A percentile compares a stretch with the other conserved stretches of the same genome.
Conservation (phyloP, 768 basidiomycete genomes). For the Leccinum rimulosum region DNA sequence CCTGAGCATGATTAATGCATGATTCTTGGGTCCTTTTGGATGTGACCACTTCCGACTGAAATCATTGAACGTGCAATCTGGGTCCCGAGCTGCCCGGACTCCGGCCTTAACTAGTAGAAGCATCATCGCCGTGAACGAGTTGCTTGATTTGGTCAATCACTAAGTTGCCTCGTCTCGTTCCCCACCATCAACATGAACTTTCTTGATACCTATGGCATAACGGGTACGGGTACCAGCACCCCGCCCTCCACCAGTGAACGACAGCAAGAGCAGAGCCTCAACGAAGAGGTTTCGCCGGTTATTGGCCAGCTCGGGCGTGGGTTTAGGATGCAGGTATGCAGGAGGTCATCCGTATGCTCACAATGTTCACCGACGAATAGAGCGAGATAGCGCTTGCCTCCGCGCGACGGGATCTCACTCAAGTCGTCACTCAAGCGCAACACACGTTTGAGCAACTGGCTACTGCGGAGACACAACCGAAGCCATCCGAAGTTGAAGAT, state of each 20-base stretch:
- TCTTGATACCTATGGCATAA: slow-evolving; percentile 61
- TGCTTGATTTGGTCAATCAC: slow-evolving; percentile 16
- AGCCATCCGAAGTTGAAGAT: slow-evolving; percentile 5
- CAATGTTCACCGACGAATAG: slow-evolving; percentile 33
- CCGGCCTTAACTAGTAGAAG: background rate
- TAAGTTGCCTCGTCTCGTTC: background rate
- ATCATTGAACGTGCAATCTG: no score
- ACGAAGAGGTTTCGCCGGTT: slow-evolving; percentile 57
- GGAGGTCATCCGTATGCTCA: background rate
- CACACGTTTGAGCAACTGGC: slow-evolving; percentile 62
- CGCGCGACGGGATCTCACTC: slow-evolving; percentile 70
- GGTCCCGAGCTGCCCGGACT: no score
- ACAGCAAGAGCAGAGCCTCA: slow-evolving; percentile 38
- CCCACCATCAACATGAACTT: slow-evolving; percentile 56
- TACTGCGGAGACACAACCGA: slow-evolving; percentile 28
- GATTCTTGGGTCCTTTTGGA: no score
- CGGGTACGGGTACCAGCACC: slow-evolving; percentile 41
- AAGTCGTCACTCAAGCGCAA: slow-evolving; percentile 69
- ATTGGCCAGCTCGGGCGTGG: slow-evolving; percentile 84
- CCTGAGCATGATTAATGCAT: no score
- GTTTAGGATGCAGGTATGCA: no score
- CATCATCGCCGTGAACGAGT: no score
- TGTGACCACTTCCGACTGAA: no score
- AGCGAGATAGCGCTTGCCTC: slow-evolving; percentile 66
- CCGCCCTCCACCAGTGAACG: slow-evolving; percentile 38